Evolutionary conservation across 192 early-diverging fungal genomes (phyloP).

Genomic region (Borealophlyctis nickersoniae): DNA sequence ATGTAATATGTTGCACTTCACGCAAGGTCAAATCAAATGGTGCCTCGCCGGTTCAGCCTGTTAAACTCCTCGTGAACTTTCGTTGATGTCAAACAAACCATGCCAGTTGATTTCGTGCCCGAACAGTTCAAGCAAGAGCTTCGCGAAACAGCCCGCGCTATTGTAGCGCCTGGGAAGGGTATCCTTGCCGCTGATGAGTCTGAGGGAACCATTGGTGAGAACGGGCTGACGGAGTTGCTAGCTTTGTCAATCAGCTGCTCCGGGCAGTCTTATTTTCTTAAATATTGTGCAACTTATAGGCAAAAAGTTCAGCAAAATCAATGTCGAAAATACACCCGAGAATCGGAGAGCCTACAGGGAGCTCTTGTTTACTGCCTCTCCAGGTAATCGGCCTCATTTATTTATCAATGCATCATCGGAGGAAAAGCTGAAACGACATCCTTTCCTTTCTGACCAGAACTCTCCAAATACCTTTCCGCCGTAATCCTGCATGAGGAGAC

Average conservation of each 20-base stretch:
- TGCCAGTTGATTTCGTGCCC: no score
- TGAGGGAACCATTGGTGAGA: constrained; percentile 44
- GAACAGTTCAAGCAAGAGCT: constrained; percentile 33
- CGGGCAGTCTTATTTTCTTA: not conserved
- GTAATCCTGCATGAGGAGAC: constrained; percentile 48
- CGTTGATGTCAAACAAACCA: no score
- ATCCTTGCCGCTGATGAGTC: constrained; percentile 51
- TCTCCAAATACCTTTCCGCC: constrained; percentile 39
- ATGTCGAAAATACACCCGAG: constrained; percentile 44
- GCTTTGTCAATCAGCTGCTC: not conserved
- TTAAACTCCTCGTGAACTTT: no score
- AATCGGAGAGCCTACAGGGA: constrained; percentile 47
- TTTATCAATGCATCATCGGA: constrained; percentile 15
- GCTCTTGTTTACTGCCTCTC: constrained; percentile 37
- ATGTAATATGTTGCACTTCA: no score
- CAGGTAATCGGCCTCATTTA: constrained; percentile 16
- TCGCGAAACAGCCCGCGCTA: constrained; percentile 36
- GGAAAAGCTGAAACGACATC: no score
- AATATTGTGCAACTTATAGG: no score
- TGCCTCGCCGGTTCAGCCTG: no score
- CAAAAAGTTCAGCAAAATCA: constrained; percentile 39
- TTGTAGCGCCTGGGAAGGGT: constrained; percentile 44
- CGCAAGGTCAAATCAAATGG: no score
- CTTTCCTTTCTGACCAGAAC: constrained; percentile 22
- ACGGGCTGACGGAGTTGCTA: not conserved